Evolutionary conservation across 2,329 filamentous ascomycete genomes (phyloP), one percentile per base, ranked within the genome.

Genomic region (Colletotrichum sp.): DNA sequence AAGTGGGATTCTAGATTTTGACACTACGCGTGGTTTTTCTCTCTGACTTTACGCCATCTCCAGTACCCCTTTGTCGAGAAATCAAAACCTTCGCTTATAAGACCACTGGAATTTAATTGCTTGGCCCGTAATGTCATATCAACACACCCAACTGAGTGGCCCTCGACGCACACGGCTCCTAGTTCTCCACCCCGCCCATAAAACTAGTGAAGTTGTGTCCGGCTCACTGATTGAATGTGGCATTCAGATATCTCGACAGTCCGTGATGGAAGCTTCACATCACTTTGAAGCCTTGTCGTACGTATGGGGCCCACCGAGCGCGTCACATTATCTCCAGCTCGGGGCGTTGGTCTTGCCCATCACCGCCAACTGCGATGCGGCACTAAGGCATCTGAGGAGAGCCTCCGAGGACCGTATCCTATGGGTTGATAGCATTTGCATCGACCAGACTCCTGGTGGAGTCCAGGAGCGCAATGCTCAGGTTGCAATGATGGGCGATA

Each of bases 41-140:
- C 12, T 13, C n/a, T 52, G 11, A 13, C 0, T 48, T 48, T 5
- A 0, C 11, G n/a, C 44, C 44, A 13, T 52, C 11, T 52, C 4
- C n/a, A 0, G n/a, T 13, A 0, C 0, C 13, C 0, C n/a, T 52
- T 52, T 22, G n/a, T 3, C 11, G 0, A 13, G 8, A 52, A 0
- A 11, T 0, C 44, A 13, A 52, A 8, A 1, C 0, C 44, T 22
- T 52, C 1, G 11, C 44, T 22, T 0, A 13, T 19, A 0, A 36
- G 32, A 8, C 30, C 27, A 25, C 12, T 63, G 2, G 30, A 34
- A 13, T n/a, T 16, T 9, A 0, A 1, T 63, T 25, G 6, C 30
- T 0, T 9, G 1, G 13, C 16, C 0, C 59, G 9, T 4, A 36
- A 63, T 63, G 28, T 8, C 59, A 8, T 36, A 63, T 63, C 59